Evolutionary conservation across 192 early-diverging fungal species (phyloP), one percentile per base, ranked within the genome.

Genomic region (Chytriomyces confervae): DNA sequence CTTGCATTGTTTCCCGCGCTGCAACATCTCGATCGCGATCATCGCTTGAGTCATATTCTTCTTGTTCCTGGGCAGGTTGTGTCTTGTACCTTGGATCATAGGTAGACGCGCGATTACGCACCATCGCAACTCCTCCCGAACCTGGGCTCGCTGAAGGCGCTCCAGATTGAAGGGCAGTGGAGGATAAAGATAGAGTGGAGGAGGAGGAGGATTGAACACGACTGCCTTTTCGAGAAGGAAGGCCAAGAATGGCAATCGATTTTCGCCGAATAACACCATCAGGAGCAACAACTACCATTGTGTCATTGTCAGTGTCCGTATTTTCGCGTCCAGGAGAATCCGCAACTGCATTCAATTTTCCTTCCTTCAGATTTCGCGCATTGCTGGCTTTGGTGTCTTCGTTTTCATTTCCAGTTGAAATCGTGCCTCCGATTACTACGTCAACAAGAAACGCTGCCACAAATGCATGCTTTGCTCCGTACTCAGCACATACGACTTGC

Each of bases 391-490:
- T 72, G 7, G 36, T 20, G 44, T 60, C 70, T 16, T 36, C 64
- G 16, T 36, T 29, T 16, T 65, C 27, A 44, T n/a, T 24, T 48
- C 67, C 67, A 10, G 13, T 11, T 7, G 45, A 16, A 63, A 78
- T 68, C n/a, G 77, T 70, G 5, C 77, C 77, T 24, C 77, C 77
- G 62, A 78, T 78, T 20, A 78, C 77, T 1, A 71, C 46, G 29
- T 78, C 77, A 0, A 78, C 68, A 7, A 78, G 29, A 46, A 50
- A 78, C 5, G 77, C 77, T n/a, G 66, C 68, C 7, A 69, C 67
- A 71, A 78, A 78, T 16, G 77, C 11, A 78, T 78, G 77, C 13
- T 27, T n/a, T 45, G 77, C 13, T 29, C 77, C 77, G 60, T 43
- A 70, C 47, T 69, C 61, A 27, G 77, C 77, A 44, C 64, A 70